Conservation (phyloP, 805 yeast species). For the Spathaspora sp. region DNA sequence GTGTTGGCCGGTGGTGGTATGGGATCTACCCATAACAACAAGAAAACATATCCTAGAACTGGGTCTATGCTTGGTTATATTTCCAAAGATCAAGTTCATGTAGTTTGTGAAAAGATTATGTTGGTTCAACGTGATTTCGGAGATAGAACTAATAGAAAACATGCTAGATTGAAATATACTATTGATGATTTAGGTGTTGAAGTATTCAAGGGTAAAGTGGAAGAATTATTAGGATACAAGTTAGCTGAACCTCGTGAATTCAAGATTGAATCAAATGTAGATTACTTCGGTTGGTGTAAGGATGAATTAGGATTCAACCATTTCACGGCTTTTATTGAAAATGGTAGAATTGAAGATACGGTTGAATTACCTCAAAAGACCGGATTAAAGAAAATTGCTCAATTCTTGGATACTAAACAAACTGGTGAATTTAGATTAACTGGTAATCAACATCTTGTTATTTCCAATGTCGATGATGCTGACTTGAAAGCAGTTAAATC, state of each 20-base stretch:
- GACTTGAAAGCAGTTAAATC: conserved; percentile 61
- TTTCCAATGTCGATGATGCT: conserved; percentile 69
- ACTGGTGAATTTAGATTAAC: conserved; percentile 89
- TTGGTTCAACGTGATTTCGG: conserved; percentile 92
- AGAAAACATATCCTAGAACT: conserved; percentile 93
- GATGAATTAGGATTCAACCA: conserved; percentile 84
- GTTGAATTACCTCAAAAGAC: conserved; percentile 85
- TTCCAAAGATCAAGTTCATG: conserved; percentile 59
- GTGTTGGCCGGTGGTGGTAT: conserved; percentile 96
- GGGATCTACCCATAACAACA: conserved; percentile 97
- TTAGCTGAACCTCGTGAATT: conserved; percentile 70
- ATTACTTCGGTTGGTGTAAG: conserved; percentile 89
- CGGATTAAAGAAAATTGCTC: conserved; percentile 78
- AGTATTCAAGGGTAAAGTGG: conserved; percentile 73
- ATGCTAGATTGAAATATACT: conserved; percentile 95
- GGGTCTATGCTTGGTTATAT: conserved; percentile 85
- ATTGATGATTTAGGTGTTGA: conserved; percentile 92
- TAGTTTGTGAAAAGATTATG: conserved; percentile 88
- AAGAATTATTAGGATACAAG: conserved; percentile 73
- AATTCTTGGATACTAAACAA: conserved; percentile 52
- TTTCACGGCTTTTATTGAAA: conserved; percentile 91
- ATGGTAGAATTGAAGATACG: conserved; percentile 94
- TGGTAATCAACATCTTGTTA: conserved; percentile 89
- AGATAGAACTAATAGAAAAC: conserved; percentile 94
- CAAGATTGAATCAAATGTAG: conserved; percentile 82